Conservation (phyloP, 2,329 filamentous ascomycete species). For the Alternaria ventricosa region DNA sequence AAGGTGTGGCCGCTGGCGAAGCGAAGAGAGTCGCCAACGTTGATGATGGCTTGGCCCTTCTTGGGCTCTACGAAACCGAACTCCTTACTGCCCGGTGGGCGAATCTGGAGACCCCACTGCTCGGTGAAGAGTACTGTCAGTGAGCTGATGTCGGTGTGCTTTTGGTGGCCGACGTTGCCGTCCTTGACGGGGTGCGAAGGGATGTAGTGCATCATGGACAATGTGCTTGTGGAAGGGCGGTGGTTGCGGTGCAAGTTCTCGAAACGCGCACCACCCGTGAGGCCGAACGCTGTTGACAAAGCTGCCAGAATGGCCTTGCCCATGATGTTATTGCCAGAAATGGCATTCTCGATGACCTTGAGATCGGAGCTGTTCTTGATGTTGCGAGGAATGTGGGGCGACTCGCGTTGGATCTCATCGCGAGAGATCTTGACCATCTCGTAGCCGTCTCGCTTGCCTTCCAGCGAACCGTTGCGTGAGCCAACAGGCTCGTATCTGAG, state of each 20-base stretch:
- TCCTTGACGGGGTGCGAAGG: conserved; percentile 29
- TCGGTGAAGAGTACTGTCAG: conserved; percentile 55
- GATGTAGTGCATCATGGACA: conserved; percentile 46
- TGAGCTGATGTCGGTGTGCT: conserved; percentile 43
- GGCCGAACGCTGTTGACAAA: conserved; percentile 44
- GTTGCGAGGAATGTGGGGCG: conserved; percentile 27
- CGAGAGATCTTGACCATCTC: conserved; percentile 45
- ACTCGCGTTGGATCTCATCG: conserved; percentile 40
- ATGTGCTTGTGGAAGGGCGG: conserved; percentile 39
- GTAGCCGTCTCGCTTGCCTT: conserved; percentile 39
- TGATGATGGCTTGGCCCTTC: conserved; percentile 61
- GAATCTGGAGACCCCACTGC: conserved; percentile 65
- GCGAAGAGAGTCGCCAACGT: conserved; percentile 66
- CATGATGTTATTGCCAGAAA: conserved; percentile 39
- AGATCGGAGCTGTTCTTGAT: conserved; percentile 42
- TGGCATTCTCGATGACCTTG: conserved; percentile 33
- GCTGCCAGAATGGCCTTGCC: conserved; percentile 55
- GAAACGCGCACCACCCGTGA: conserved; percentile 35
- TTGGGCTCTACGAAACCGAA: conserved; percentile 57
- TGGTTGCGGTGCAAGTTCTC: conserved; percentile 43
- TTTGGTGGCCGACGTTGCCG: conserved; percentile 39
- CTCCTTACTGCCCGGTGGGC: conserved; percentile 55
- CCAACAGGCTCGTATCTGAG: conserved; percentile 33
- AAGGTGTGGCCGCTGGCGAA: conserved; percentile 62
- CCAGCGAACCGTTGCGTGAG: conserved; percentile 38